Base-by-base conservation (phyloP, 2,329 filamentous ascomycete species). In the Graphilbum fragrans region DNA sequence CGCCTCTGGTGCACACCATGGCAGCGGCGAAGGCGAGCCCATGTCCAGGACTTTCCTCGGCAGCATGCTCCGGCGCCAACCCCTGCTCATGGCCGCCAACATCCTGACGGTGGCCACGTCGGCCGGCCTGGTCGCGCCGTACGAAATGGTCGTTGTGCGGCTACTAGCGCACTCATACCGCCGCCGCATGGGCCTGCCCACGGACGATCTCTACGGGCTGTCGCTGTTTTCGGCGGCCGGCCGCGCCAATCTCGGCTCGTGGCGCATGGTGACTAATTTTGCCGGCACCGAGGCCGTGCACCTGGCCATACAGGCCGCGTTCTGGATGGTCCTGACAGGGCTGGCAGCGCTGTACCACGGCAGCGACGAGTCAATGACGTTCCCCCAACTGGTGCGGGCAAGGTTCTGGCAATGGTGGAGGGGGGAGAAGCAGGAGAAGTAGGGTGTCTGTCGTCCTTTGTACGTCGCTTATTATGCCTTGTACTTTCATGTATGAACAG, bases 1-100 rank as follows among this genome's bases (percentile, higher is more conserved):
- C 16, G 39, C 20, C 3, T 40, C n/a, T 18, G 39, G 33, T 9
- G 36, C 29, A 22, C 25, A 41, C 5, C 21, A n/a, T 8, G 37
- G 29, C 29, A 19, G 3, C 36, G n/a, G 31, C 22, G 31, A 18
- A 11, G 16, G 14, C 25, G 21, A 12, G n/a, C 5, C n/a, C n/a
- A n/a, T n/a, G n/a, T n/a, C n/a, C n/a, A n/a, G n/a, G n/a, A n/a
- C n/a, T n/a, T n/a, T n/a, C n/a, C n/a, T n/a, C n/a, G 57, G 54
- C 45, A 76, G 67, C 6, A 54, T 64, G 35, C 60, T 77, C 12
- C 72, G 70, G 0, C 62, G 61, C 32, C 58, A 76, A 2, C 71
- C 73, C 7, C 62, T 67, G 0, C 46, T 55, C 12, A 51, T 74
- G 5, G 71, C 69, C 0, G 59, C 66, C 0, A 63, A 67, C 34